Evolutionary conservation across 345 rosid genomes (phyloP).

Genomic region (Citropsis articulata): DNA sequence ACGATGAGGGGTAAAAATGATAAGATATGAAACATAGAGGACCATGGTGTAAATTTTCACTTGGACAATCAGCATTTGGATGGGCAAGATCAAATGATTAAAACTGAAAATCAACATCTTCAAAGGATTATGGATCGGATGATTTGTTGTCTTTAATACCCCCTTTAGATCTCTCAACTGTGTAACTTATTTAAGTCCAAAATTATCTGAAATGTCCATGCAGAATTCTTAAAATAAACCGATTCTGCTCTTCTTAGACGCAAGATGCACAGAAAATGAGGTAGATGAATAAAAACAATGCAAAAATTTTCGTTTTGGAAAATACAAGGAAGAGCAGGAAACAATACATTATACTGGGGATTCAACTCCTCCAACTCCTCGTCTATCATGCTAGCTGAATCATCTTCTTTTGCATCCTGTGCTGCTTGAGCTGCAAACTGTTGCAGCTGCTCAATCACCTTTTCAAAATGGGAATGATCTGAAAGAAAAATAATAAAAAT

Average conservation of each 20-base stretch:
- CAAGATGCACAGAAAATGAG: background rate
- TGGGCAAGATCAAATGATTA: no score
- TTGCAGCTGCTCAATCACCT: constrained; percentile 56
- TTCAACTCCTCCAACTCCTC: constrained; percentile 35
- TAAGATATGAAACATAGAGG: no score
- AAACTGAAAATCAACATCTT: no score
- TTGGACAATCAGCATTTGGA: no score
- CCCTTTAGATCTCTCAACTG: background rate
- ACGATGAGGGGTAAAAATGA: no score
- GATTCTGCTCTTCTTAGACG: background rate
- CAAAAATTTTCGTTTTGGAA: background rate
- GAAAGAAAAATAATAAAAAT: constrained; percentile 15
- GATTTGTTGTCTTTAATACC: background rate
- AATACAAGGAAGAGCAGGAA: background rate
- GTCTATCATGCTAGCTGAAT: constrained; percentile 28
- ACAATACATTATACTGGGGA: constrained; percentile 35
- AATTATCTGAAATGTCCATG: background rate
- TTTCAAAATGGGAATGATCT: constrained; percentile 61
- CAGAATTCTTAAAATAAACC: background rate
- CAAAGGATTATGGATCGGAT: no score
- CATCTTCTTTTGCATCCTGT: constrained; percentile 33
- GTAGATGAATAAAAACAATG: background rate
- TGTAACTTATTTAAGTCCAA: background rate
- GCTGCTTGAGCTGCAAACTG: constrained; percentile 43
- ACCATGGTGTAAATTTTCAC: no score